Evolutionary conservation across 768 basidiomycete species (phyloP), one percentile per base, ranked within the genome.

Genomic region (Hortiboletus flavorubellus): DNA sequence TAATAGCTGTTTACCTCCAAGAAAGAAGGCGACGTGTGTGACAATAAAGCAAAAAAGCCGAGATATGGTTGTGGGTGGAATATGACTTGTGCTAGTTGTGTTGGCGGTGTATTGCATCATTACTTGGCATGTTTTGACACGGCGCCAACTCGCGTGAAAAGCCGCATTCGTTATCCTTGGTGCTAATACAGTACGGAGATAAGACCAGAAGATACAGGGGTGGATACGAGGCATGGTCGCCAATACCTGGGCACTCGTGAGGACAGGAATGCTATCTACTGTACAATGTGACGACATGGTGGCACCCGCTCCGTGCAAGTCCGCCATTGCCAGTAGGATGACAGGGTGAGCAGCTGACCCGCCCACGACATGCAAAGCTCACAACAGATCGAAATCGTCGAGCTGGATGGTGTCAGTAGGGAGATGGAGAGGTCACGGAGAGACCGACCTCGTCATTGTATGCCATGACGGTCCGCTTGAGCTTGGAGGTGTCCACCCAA

Each of bases 401-500:
- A 97, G 83, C 92, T 97, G 61, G 51, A 44, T 48, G 23, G 37
- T 43, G 59, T 70, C 60, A 68, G 61, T 31, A 48, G 23, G 51
- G 49, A 5, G 21, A 18, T 40, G 23, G 46, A 21, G 39, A 50
- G 18, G 3, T 2, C 30, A 8, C 9, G 16, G 54, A n/a, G 54
- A 34, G 16, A 66, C 77, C 34, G 50, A 91, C 91, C 84, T 97
- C 88, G 75, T 97, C 95, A 69, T 99, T 99, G 80, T 99, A 99
- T 56, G 78, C 74, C 89, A 94, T 88, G 73, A 98, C 85, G 0
- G 92, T 94, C 51, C 96, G 81, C 84, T 96, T 98, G 68, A 98
- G 82, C 70, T 96, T 96, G 61, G 92, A 95, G 26, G 93, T 93
- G 68, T 98, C 95, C 21, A 98, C 95, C 97, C 97, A 99, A 35